Conservation (phyloP, 768 basidiomycete genomes). For the Tulasnella sp. region DNA sequence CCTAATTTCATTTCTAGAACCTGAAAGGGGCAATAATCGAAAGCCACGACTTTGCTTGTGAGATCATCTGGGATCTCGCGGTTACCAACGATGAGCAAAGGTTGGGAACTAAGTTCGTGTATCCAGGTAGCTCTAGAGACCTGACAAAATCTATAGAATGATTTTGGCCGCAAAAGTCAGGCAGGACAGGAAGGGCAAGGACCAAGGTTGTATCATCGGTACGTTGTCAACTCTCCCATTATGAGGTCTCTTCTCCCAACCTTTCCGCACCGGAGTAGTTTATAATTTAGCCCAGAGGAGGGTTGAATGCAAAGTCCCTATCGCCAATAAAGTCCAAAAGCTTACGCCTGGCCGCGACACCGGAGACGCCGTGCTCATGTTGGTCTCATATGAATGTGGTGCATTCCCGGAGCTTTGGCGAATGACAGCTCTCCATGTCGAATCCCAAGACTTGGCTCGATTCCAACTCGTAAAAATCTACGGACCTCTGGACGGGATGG, state of each 20-base stretch:
- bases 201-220: neutral
- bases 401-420: conserved; percentile 81
- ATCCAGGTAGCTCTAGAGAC: neutral
- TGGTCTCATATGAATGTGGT: conserved; percentile 76
- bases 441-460: conserved; percentile 38
- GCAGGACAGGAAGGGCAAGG: neutral
- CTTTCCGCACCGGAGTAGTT: conserved; percentile 47
- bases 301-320: conserved; percentile 73
- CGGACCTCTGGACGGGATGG: conserved; percentile 59
- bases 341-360: conserved; percentile 61
- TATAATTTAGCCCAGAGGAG: conserved; percentile 67
- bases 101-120: neutral
- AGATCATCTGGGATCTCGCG: neutral
- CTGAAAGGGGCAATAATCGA: neutral
- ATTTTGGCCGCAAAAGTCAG: neutral
- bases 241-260: neutral
- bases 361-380: conserved; percentile 55
- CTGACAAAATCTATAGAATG: neutral
- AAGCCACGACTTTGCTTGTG: neutral
- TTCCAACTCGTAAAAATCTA: neutral
- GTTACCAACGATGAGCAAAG: neutral
- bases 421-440: conserved; percentile 51
- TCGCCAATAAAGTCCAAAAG: conserved; percentile 71
- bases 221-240: neutral
- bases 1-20: neutral